Conservation (phyloP, 441 rosid species). For the Bocquillonia castaneifolia region DNA sequence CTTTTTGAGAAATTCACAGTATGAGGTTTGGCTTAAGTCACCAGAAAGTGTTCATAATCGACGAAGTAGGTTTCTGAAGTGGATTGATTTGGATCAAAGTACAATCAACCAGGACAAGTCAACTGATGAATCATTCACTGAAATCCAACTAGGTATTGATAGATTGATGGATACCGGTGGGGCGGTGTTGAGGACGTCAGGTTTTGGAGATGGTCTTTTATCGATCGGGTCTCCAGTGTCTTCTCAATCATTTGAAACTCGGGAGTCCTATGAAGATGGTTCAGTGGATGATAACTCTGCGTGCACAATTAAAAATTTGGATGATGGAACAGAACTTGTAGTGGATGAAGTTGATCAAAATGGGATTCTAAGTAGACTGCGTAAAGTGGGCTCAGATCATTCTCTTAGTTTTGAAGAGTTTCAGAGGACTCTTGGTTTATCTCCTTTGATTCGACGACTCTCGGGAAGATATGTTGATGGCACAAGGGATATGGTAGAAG, state of each 20-base stretch:
- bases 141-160: conserved; percentile 22
- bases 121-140: conserved; percentile 12
- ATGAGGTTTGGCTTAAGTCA: conserved; percentile 59
- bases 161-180: conserved; percentile 39
- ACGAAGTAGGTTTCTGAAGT: conserved; percentile 60
- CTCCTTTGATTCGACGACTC: conserved; percentile 28
- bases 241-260: conserved; percentile 21
- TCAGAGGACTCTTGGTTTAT: conserved; percentile 25
- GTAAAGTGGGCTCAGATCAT: conserved; percentile 28
- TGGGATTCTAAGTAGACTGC: conserved; percentile 23
- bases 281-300: conserved; percentile 18
- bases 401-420: conserved; percentile 42
- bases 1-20: conserved; percentile 28
- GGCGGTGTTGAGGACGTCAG: conserved; percentile 40
- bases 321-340: conserved; percentile 28
- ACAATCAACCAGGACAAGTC: conserved; percentile 27
- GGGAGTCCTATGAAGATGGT: conserved; percentile 21
- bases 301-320: conserved; percentile 27
- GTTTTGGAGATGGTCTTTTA: conserved; percentile 16
- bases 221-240: conserved; percentile 24
- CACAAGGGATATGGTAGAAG: conserved; percentile 21
- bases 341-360: conserved; percentile 25
- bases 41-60: conserved; percentile 67
- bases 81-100: conserved; percentile 51
- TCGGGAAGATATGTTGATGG: conserved; percentile 19